Conservation (phyloP, 208 protist species). For the Kentomonas sorsogonicus region DNA sequence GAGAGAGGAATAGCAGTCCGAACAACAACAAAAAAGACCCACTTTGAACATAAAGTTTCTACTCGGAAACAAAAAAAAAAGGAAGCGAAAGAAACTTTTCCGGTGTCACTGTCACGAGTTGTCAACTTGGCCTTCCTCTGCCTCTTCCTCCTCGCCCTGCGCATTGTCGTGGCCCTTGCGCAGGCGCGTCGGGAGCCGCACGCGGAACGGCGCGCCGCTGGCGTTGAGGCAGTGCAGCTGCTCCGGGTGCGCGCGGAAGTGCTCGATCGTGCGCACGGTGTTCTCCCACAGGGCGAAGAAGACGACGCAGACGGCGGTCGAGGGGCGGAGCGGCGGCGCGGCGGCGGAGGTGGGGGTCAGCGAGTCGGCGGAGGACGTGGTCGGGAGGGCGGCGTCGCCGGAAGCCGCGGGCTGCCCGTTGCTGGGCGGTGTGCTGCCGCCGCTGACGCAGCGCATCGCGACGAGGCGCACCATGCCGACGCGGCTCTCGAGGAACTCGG, state of each 20-base stretch:
- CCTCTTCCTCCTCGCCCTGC: conserved; percentile 19
- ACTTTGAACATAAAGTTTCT: too few relatives aligned
- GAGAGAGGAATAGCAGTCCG: background rate
- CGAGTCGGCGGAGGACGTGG: too few relatives aligned
- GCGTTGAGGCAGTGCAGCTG: conserved; percentile 32
- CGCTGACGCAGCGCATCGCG: conserved; percentile 24
- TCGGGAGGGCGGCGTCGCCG: too few relatives aligned
- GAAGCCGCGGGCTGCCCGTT: too few relatives aligned
- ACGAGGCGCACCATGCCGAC: conserved; percentile 69
- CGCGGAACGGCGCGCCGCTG: too few relatives aligned
- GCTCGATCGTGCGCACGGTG: conserved; percentile 30
- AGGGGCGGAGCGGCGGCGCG: background rate
- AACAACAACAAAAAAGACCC: too few relatives aligned
- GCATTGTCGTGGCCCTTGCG: conserved; percentile 47
- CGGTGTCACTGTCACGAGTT: too few relatives aligned
- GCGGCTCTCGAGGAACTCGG: conserved; percentile 55
- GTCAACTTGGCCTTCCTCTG: conserved; percentile 19
- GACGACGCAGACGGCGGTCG: conserved; percentile 53
- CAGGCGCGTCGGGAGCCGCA: too few relatives aligned
- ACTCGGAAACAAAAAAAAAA: too few relatives aligned
- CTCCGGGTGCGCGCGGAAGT: conserved; percentile 15
- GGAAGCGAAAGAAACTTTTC: too few relatives aligned
- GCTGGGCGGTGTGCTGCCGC: background rate
- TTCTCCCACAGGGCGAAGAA: conserved; percentile 67
- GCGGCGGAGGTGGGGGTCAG: background rate